Base-by-base conservation (phyloP, 768 basidiomycete species). In the Fistulinella prunicolor region DNA sequence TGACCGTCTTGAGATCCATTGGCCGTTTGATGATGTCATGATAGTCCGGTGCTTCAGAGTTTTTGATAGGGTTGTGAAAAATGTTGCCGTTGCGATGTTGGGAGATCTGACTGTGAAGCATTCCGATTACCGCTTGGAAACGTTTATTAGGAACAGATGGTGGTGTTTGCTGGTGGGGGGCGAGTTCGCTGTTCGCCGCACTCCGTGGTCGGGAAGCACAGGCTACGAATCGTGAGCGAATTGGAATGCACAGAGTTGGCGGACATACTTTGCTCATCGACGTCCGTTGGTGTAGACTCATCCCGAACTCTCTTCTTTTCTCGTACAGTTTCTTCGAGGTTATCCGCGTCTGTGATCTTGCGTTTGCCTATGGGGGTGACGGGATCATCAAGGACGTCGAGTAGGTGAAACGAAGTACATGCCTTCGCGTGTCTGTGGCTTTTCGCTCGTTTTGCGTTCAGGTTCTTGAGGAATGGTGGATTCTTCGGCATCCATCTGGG, bases 1-100 rank as follows among this genome's bases (percentile, higher is more conserved):
- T 91, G 63, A 98, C 89, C 0, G 89, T 94, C 68, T 94, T 95
- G 46, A 98, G 77, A 65, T 97, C 94, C 82, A 94, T 94, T 3
- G 95, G 92, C n/a, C 86, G 80, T 60, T 89, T 91, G 49, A 97
- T 89, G 49, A 95, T 89, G 42, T 93, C 88, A 49, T 83, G 82
- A 63, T 97, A 97, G 61, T 92, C 92, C 0, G 93, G 85, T 7
- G 94, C 94, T 54, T 95, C 93, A 19, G 82, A 80, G 49, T 79
- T 78, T 62, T 86, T 90, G 66, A 97, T 92, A 20, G 94, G 93
- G 56, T 88, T 86, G 59, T 89, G 86, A 61, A 95, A 95, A 45
- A 95, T 88, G 52, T 85, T 90, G 42, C 90, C 94, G 56, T 89
- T 88, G 30, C 89, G 82, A 62, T 94, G 90, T 58, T 85, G 82